Evolutionary conservation across 495 filamentous ascomycete genomes (phyloP).

Genomic region (Neurospora sp.): DNA sequence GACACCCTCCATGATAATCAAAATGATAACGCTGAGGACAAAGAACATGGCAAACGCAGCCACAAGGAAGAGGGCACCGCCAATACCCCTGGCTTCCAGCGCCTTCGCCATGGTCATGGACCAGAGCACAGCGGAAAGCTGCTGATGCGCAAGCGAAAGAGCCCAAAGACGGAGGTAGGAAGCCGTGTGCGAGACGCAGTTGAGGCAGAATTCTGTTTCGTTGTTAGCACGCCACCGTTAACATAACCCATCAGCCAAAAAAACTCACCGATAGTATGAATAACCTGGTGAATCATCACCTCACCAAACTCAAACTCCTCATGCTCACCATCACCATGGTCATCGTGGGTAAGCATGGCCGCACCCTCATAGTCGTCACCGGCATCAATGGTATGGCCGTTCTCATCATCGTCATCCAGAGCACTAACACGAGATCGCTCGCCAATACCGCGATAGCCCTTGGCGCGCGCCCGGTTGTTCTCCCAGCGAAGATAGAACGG

Average conservation of each 20-base stretch:
- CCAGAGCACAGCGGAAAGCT: constrained; percentile 94
- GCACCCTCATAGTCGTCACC: constrained; percentile 71
- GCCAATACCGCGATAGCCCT: constrained; percentile 87
- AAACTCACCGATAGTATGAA: constrained; percentile 85
- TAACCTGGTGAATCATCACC: constrained; percentile 97
- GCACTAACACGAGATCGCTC: constrained; percentile 78
- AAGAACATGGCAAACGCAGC: constrained; percentile 82
- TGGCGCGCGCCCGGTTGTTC: constrained; percentile 75
- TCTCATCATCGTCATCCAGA: constrained; percentile 72
- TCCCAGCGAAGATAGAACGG: constrained; percentile 88
- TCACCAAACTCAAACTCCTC: constrained; percentile 96
- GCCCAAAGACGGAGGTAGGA: constrained; percentile 99
- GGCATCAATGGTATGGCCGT: constrained; percentile 41
- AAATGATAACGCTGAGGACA: constrained; percentile 63
- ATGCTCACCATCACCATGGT: constrained; percentile 64
- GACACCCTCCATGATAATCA: constrained; percentile 48
- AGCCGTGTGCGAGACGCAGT: constrained; percentile 97
- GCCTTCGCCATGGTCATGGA: constrained; percentile 80
- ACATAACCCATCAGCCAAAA: not conserved
- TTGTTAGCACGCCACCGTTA: not conserved
- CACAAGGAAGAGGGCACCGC: constrained; percentile 71
- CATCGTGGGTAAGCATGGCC: constrained; percentile 79
- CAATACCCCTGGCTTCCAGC: constrained; percentile 52
- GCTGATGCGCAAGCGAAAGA: constrained; percentile 91
- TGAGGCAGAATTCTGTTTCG: constrained; percentile 82